Percentiles rank a stretch among this genome's conserved stretches.
Evolutionary conservation across 768 basidiomycete genomes (phyloP).

Genomic region (Russula griseocarnosa): DNA sequence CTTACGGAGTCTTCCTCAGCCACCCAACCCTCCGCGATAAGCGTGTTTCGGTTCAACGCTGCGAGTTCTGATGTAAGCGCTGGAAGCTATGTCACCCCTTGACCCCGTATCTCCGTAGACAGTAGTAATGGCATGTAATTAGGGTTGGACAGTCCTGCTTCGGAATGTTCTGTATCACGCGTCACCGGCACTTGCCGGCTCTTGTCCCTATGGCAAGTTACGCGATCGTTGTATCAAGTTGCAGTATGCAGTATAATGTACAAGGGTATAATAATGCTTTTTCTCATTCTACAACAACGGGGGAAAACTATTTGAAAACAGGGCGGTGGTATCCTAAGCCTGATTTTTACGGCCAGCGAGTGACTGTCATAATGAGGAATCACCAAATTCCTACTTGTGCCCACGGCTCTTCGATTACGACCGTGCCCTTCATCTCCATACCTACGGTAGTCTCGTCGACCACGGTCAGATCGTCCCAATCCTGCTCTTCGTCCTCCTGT

Average conservation of each 20-base stretch:
- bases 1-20: background rate
- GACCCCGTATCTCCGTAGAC: background rate
- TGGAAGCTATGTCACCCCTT: background rate
- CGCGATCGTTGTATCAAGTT: background rate
- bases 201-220: background rate
- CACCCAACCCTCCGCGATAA: background rate
- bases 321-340: background rate
- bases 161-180: background rate
- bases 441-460: slow-evolving; percentile 20
- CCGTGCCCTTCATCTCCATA: slow-evolving; percentile 10
- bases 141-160: background rate
- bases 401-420: slow-evolving; percentile 14
- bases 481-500: slow-evolving; percentile 20
- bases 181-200: background rate
- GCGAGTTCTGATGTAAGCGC: background rate
- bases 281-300: slow-evolving; percentile 9
- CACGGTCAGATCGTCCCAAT: slow-evolving; percentile 26
- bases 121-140: background rate
- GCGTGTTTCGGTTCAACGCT: background rate
- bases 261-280: slow-evolving; percentile 10
- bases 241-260: background rate
- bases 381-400: slow-evolving; percentile 18
- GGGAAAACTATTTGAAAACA: background rate
- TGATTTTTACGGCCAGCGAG: background rate
- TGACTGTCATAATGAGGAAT: background rate